Base-by-base conservation (phyloP, 169 alveolate species). In the Ichthyophthirius multifiliis region DNA sequence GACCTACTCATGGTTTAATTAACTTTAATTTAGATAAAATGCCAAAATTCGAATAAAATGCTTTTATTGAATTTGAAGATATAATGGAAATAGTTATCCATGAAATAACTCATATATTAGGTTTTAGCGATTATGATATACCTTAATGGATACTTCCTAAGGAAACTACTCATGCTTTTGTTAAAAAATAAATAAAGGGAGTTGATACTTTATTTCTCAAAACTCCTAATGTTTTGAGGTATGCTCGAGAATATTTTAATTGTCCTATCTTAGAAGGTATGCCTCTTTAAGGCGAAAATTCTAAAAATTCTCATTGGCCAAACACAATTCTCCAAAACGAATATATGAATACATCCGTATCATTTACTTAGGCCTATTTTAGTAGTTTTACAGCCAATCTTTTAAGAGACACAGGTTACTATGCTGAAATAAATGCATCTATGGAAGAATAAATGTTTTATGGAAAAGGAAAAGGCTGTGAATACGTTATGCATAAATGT, bases 301-400 rank as follows among this genome's bases (percentile, higher is more conserved):
- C 86, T 27, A 88, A 83, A 10, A 86, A 84, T 13, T 65, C 86
- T 4, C 90, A 88, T 75, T 84, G 88, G 83, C 88, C 79, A 65
- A 78, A 67, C 71, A 23, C 82, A 41, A 23, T 75, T 23, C 15
- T 88, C 35, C 63, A 65, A 32, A 79, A 83, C 15, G 93, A 88
- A 63, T 80, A 74, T 63, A 88, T 88, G 93, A 83, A 75, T 27
- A 87, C 76, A 16, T 15, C 55, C 12, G 79, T 18, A n/a, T n/a
- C n/a, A n/a, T n/a, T n/a, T n/a, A n/a, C n/a, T n/a, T n/a, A n/a
- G n/a, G n/a, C n/a, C 34, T 27, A 55, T 4, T 20, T 4, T 27
- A 55, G 71, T 5, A 55, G 31, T 10, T 55, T 55, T 39, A 55
- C 71, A 12, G 31, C 71, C 13, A 27, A 34, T 2, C 31, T 55